Evolutionary conservation across 768 basidiomycete species (phyloP), one percentile per base, ranked within the genome.

Genomic region (Collybia sp.): DNA sequence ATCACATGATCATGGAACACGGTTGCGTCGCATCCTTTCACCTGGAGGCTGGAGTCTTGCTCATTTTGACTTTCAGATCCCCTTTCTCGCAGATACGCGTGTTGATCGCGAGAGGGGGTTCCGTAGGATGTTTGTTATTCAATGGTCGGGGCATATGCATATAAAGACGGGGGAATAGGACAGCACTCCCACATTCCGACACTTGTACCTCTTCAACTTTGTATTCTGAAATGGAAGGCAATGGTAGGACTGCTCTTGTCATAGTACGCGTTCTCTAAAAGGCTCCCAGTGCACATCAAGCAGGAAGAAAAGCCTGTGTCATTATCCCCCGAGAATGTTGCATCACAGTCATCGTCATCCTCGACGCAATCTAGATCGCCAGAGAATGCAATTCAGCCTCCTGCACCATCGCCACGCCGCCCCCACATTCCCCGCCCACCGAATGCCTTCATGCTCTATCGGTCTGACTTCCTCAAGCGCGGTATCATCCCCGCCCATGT

Each of bases 391-490:
- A 8, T 8, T 8, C 25, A 25, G 25, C 25, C 48, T 42, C 47
- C 41, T 46, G 30, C 42, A 33, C 52, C 42, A 19, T 47, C 51
- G 20, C 35, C 49, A 9, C 45, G 33, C 13, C 48, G 42, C n/a
- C 44, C 47, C 38, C 81, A 83, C 57, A 76, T 89, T 44, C 79
- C 82, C 25, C 81, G 88, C 30, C 88, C 90, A 2, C 76, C 85
- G 37, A 92, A 93, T 58, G 85, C 88, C 2, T 93, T 92, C 69
- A 88, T 92, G 65, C 69, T 91, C 49, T 92, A 79, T 60, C 82
- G 90, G 34, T 88, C 82, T 15, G 76, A 76, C 57, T 75, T 85
- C 37, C 76, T 72, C 37, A 74, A 75, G 49, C 65, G 71, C 2
- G 66, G 72, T 32, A 60, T 72, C 25, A 78, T 78, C 42, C 73